Conservation (phyloP, 768 basidiomycete species). For the Lactarius sp. region DNA sequence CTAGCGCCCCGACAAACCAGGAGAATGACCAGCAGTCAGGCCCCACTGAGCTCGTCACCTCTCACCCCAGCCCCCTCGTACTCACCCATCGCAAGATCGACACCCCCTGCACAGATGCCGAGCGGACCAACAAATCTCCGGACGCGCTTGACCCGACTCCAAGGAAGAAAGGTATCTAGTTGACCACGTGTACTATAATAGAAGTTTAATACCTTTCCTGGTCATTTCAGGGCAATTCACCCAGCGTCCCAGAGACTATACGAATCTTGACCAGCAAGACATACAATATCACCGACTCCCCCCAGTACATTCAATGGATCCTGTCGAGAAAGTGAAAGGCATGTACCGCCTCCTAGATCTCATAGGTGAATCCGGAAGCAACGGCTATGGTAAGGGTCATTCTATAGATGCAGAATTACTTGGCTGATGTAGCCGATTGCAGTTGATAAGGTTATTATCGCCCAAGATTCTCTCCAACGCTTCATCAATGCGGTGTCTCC, state of each 20-base stretch:
- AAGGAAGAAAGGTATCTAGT: conserved; percentile 1
- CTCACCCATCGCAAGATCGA: no score
- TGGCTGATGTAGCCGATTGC: neutral
- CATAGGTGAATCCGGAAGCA: conserved; percentile 45
- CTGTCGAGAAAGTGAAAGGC: conserved; percentile 33
- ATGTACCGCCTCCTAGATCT: conserved; percentile 52
- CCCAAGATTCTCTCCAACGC: conserved; percentile 43
- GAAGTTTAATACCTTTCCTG: neutral
- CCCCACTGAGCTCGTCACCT: no score
- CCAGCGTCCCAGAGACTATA: neutral
- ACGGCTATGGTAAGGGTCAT: conserved; percentile 43
- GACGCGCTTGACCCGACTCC: neutral
- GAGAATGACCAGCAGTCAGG: no score
- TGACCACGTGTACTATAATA: no score
- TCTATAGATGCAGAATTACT: neutral
- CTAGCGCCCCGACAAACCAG: no score
- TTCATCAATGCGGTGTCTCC: conserved; percentile 49
- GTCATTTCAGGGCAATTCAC: neutral
- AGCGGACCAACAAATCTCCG: neutral
- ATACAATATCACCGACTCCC: neutral
- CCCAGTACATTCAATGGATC: neutral
- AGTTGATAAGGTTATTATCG: conserved; percentile 61
- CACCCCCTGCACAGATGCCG: no score
- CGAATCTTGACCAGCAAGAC: neutral
- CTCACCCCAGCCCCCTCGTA: no score